A percentile compares a stretch with the other conserved stretches of the same genome.
These are phyloP conservation scores for Lactifluus echinatus DNA, from an alignment of 768 basidiomycete genomes.

Conservation along the genomic window DNA sequence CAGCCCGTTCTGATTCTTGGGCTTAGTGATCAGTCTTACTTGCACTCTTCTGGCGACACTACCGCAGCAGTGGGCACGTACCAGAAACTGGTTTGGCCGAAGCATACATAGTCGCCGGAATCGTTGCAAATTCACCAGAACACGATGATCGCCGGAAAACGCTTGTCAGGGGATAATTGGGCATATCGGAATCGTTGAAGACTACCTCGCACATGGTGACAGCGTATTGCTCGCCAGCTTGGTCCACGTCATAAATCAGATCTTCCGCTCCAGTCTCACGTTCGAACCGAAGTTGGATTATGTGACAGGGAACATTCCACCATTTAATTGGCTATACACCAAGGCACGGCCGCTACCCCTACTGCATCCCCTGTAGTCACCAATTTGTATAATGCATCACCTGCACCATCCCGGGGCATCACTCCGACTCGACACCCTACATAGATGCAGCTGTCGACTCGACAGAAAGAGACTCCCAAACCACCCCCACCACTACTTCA, in stretches of 20 bases:
- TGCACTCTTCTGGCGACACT: constrained; percentile 8
- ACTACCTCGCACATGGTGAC: background rate
- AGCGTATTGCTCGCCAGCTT: background rate
- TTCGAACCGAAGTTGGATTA: background rate
- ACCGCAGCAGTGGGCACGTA: constrained; percentile 7
- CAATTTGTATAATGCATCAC: no score
- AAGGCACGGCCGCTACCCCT: no score
- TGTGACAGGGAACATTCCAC: background rate
- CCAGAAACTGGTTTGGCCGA: background rate
- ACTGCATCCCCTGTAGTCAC: no score
- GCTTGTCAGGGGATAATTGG: background rate
- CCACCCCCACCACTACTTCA: no score
- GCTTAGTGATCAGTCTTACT: constrained; percentile 4
- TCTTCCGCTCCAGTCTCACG: background rate
- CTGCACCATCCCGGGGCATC: no score
- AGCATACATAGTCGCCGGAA: background rate
- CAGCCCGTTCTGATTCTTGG: constrained; percentile 9
- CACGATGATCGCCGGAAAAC: background rate
- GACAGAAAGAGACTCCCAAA: no score
- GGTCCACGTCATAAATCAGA: background rate
- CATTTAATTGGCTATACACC: no score
- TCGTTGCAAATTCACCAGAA: background rate
- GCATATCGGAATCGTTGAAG: background rate
- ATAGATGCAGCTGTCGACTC: no score
- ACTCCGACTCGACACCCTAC: no score